Percentiles rank a stretch among this genome's conserved stretches.
These are phyloP conservation scores for Simplicillium sp. DNA, from an alignment of 2,329 filamentous ascomycete species.

Conservation along the genomic window DNA sequence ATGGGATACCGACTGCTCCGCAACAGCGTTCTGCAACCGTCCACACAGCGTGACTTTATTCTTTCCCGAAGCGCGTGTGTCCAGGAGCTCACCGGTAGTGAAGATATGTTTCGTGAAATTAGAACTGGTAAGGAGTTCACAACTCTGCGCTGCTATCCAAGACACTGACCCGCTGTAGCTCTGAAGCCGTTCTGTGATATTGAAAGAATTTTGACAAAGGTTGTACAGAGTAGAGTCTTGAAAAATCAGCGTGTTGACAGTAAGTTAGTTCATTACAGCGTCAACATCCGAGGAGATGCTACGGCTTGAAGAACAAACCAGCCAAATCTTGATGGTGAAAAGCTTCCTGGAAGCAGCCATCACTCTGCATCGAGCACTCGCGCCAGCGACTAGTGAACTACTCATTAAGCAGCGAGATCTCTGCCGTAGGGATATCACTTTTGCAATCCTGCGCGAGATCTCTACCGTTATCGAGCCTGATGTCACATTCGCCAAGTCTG, in stretches of 20 bases:
- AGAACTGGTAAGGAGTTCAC: slow-evolving; percentile 46
- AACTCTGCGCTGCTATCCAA: neutral
- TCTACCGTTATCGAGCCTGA: slow-evolving; percentile 67
- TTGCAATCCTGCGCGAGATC: slow-evolving; percentile 55
- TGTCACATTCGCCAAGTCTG: slow-evolving; percentile 65
- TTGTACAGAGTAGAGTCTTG: slow-evolving; percentile 18
- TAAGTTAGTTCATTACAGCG: slow-evolving; percentile 61
- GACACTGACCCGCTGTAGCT: slow-evolving; percentile 31
- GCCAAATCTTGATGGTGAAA: slow-evolving; percentile 80
- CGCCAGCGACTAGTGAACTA: slow-evolving; percentile 52
- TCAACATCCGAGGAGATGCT: slow-evolving; percentile 56
- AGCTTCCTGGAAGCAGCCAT: slow-evolving; percentile 63
- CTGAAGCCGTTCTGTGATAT: slow-evolving; percentile 68
- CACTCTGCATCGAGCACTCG: slow-evolving; percentile 58
- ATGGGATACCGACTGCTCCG: slow-evolving; percentile 82
- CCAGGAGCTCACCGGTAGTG: slow-evolving; percentile 69
- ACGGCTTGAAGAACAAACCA: slow-evolving; percentile 71
- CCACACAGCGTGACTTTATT: slow-evolving; percentile 61
- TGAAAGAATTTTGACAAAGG: slow-evolving; percentile 70
- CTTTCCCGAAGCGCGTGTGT: slow-evolving; percentile 70
- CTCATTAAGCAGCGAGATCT: slow-evolving; percentile 59
- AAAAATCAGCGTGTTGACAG: slow-evolving; percentile 8
- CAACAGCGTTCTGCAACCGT: slow-evolving; percentile 81
- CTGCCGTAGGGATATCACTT: slow-evolving; percentile 55
- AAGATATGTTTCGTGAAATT: slow-evolving; percentile 74